phyloP scores from a whole-genome alignment of 2,329 filamentous ascomycete species.

The Sporothrix phasma region DNA sequence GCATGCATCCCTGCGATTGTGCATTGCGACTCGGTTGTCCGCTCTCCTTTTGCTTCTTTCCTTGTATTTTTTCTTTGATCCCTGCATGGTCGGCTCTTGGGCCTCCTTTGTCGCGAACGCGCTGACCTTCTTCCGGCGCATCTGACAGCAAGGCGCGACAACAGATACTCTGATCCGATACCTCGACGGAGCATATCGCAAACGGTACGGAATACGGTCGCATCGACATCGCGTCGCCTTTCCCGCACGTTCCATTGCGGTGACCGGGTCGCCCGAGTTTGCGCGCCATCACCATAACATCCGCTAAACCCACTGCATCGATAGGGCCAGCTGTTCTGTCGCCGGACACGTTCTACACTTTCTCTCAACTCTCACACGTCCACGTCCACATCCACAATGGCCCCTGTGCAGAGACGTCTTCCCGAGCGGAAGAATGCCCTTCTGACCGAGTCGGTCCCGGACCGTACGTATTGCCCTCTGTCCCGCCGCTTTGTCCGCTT shows the following conservation, averaged over 20 bases:
- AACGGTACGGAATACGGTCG: neutral
- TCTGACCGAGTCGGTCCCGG: constrained; percentile 42
- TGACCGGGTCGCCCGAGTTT: too few relatives aligned
- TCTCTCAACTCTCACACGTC: neutral
- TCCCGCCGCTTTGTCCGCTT: neutral
- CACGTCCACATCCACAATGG: constrained; percentile 18
- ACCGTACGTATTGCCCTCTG: constrained; percentile 31
- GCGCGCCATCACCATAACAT: too few relatives aligned
- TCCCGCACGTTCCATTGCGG: neutral
- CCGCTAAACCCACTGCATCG: neutral
- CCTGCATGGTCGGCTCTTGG: neutral
- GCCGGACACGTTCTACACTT: neutral
- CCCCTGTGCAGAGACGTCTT: constrained; percentile 18
- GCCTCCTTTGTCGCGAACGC: neutral
- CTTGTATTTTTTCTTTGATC: neutral
- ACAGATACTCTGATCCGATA: neutral
- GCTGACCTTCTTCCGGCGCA: neutral
- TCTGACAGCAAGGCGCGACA: neutral
- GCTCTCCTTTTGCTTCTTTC: neutral
- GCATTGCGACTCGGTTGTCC: too few relatives aligned
- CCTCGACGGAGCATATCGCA: neutral
- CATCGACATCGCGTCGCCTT: neutral
- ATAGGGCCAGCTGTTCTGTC: constrained; percentile 8
- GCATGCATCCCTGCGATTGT: neutral
- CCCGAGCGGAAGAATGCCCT: constrained; percentile 45